phyloP scores from a whole-genome alignment of 2,329 filamentous ascomycete species.

The Pleoardoris graminearum region DNA sequence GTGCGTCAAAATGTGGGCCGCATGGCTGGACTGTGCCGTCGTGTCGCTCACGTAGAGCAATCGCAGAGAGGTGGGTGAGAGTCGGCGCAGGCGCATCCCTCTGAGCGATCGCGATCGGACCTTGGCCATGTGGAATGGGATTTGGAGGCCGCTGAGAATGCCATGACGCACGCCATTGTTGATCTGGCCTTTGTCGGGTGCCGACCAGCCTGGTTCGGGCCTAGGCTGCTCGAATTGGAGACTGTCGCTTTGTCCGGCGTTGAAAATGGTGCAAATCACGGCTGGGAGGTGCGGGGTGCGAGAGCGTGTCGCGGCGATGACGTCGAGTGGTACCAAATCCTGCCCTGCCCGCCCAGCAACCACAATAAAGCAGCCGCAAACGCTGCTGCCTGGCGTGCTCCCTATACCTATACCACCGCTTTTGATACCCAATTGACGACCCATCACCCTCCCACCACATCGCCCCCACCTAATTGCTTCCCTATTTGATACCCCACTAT shows the following conservation, averaged over 20 bases:
- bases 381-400: slow-evolving; percentile 1
- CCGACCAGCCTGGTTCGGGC: not conserved
- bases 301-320: slow-evolving; percentile 8
- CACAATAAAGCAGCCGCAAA: slow-evolving; percentile 11
- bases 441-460: not conserved
- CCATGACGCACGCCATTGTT: slow-evolving; percentile 9
- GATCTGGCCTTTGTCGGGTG: not conserved
- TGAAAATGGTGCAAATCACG: not conserved
- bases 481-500: slow-evolving; percentile 14
- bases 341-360: slow-evolving; percentile 8
- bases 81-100: too few relatives aligned
- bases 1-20: not conserved
- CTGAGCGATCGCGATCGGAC: too few relatives aligned
- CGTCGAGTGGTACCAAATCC: slow-evolving; percentile 8
- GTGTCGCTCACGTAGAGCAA: too few relatives aligned
- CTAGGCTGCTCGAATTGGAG: not conserved
- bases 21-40: not conserved
- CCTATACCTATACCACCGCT: slow-evolving; percentile 1
- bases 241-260: not conserved
- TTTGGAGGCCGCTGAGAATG: too few relatives aligned
- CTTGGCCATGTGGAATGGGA: too few relatives aligned
- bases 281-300: slow-evolving; percentile 1
- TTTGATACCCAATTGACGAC: slow-evolving; percentile 8
- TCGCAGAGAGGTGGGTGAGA: too few relatives aligned
- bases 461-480: not conserved